Evolutionary conservation across 306 rosid species (phyloP), one percentile per base, ranked within the genome.

Genomic region (Begonia fuchsioides): DNA sequence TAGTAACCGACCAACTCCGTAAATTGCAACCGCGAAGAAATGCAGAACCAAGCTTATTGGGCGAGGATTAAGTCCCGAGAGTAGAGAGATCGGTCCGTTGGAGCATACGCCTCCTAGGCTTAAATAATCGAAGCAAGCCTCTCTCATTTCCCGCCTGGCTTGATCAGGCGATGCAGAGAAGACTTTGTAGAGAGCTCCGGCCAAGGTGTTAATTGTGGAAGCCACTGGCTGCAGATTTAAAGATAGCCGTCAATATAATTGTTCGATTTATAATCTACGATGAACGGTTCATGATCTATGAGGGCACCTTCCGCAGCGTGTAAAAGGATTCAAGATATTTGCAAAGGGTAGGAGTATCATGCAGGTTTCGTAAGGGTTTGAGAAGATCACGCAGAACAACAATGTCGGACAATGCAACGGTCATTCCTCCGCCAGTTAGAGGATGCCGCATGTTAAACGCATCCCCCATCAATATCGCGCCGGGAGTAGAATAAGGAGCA

Each of bases 361-460:
- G 69, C 51, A 88, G 80, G 60, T 84, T 79, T 35, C 38, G 59
- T 67, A 80, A 69, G 48, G 93, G 93, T 75, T 32, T 78, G 54
- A 88, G 96, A 56, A 88, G 96, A 74, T 83, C 73, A 53, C 86
- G 77, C 18, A 88, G 76, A 50, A 88, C 95, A 45, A 80, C 95
- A 46, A 83, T 72, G 68, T 88, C 96, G 39, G 96, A 83, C 60
- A 88, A 52, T 35, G 95, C 95, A 16, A 88, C 96, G 4, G 95
- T 83, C 96, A 88, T 83, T 56, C 96, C 95, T 19, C 96, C 96
- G 14, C 96, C 95, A 0, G 96, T 88, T 17, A 88, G 73, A 44
- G 96, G 96, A 60, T 83, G 96, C 50, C 95, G 96, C 96, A 88
- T 88, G 66, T 88, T 88, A 74, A 88, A 83, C 39, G 96, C 96